These are phyloP conservation scores for Stachybotrys echinatus DNA, from an alignment of 2,329 filamentous ascomycete genomes.

Conservation along the genomic window DNA sequence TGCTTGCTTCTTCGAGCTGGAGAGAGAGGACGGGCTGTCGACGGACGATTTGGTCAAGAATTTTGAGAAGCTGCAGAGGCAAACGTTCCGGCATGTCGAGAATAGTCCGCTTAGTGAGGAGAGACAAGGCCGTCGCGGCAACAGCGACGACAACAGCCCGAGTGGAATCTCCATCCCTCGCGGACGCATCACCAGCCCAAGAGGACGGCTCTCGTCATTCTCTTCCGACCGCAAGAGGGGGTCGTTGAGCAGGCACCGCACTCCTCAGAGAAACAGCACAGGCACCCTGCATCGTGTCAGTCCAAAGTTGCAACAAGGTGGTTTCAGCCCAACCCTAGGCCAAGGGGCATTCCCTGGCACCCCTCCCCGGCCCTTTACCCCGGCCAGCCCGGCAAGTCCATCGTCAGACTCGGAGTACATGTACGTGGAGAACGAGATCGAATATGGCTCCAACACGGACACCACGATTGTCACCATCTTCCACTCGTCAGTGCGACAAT, in stretches of 20 bases:
- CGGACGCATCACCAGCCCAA: neutral
- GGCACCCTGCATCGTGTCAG: neutral
- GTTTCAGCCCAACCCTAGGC: neutral
- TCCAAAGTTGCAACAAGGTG: neutral
- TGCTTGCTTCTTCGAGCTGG: slow-evolving; percentile 39
- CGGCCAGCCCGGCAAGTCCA: slow-evolving; percentile 17
- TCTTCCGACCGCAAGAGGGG: neutral
- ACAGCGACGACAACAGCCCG: neutral
- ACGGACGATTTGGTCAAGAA: slow-evolving; percentile 35
- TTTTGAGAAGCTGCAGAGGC: slow-evolving; percentile 24
- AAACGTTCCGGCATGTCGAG: neutral
- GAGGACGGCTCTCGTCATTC: neutral
- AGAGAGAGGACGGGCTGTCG: slow-evolving; percentile 36
- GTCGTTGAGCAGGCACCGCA: neutral
- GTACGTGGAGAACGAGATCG: slow-evolving; percentile 25
- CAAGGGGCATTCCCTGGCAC: neutral
- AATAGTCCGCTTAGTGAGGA: neutral
- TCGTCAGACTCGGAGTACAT: slow-evolving; percentile 22
- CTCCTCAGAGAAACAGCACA: neutral
- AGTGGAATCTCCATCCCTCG: neutral
- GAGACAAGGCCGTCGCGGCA: neutral
- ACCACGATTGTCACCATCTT: slow-evolving; percentile 34
- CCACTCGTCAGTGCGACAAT: slow-evolving; percentile 32
- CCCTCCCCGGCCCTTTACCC: neutral
- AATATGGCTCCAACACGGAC: slow-evolving; percentile 35